Base-by-base conservation (phyloP, 345 rosid genomes). In the Populus davidiana region DNA sequence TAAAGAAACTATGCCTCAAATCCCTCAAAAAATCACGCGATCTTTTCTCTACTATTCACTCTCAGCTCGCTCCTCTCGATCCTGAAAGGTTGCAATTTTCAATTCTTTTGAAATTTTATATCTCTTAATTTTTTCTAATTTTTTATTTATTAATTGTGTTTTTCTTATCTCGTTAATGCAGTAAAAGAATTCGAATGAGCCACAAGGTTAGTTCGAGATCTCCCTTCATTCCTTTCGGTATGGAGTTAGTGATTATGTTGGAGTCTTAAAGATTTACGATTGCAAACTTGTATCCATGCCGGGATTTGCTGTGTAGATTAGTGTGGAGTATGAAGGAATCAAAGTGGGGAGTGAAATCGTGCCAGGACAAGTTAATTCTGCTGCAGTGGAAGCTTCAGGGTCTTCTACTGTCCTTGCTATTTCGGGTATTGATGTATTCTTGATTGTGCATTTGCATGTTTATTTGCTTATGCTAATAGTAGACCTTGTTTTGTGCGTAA, bases 21-120 rank as follows among this genome's bases (percentile, higher is more conserved):
- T 93, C 98, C 38, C 82, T 92, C 2, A 96, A 93, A 87, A 96
- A 98, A 41, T 86, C 92, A 0, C 91, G 92, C 56, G 98, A 96
- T 84, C 91, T 96, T 56, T 96, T 96, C 86, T 87, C 95, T 71
- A 96, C 98, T 36, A 78, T 81, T 67, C 94, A 93, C 70, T 90
- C 87, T 83, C 93, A 87, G 29, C 76, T 91, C 68, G 81, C 98
- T 79, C 94, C 96, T 81, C 87, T 93, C 21, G 97, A 96, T 79
- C 71, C 88, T 2, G 91, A 92, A 78, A 93, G 98, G 99, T 95
- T 77, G 21, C 85, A 69, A 2, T 71, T 29, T 65, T 18, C 10
- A n/a, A 16, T 14, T 62, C 35, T 39, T 6, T 41, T 11, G 12
- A 59, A 14, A 11, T 14, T 20, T 43, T 35, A 29, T 21, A 14